Base-by-base conservation (phyloP, 1,284 basidiomycete species). In the Cryptococcus sp. region DNA sequence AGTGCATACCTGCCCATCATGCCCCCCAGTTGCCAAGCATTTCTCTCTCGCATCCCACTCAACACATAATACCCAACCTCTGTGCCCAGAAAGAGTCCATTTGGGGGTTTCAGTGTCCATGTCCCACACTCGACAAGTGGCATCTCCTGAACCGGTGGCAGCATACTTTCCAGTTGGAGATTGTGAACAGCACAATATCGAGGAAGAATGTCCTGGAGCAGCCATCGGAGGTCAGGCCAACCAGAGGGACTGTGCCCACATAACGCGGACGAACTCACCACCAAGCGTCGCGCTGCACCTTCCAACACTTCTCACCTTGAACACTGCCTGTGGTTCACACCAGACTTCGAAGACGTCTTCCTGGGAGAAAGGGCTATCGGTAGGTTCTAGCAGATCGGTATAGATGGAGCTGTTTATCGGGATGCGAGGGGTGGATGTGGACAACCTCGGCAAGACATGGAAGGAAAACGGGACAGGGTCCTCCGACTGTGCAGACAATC, bases 1-100 rank as follows among this genome's bases (percentile, higher is more conserved):
- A 16, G 5, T 21, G 76, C 82, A 67, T 62, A 91, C 88, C 68
- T 92, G 88, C 37, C 91, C 89, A 76, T 95, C 88, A 71, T 94
- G 85, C 0, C 91, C 90, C 8, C 93, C 96, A 1, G 91, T 95
- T 1, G 93, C 95, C 16, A 98, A 79, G 63, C 87, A 86, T 54
- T 91, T 82, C 71, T 97, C 95, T 78, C 88, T 82, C 0, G 89
- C 87, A 68, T 98, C 94, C 95, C 95, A 98, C 71, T 97, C 96
- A 2, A 94, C 89, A 65, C 92, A 96, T 0, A 98, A 81, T 1
- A 98, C 91, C 94, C 94, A 98, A 0, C 92, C 93, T 60, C 86
- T 85, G 73, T 98, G 96, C 0, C 95, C 95, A 0, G 83, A 79
- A 12, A 98, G 82, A 9, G 87, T 88, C 73, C 91, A 88, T 50